Evolutionary conservation across 257 asterid species (phyloP).

Genomic region (Jacaranda copaia): DNA sequence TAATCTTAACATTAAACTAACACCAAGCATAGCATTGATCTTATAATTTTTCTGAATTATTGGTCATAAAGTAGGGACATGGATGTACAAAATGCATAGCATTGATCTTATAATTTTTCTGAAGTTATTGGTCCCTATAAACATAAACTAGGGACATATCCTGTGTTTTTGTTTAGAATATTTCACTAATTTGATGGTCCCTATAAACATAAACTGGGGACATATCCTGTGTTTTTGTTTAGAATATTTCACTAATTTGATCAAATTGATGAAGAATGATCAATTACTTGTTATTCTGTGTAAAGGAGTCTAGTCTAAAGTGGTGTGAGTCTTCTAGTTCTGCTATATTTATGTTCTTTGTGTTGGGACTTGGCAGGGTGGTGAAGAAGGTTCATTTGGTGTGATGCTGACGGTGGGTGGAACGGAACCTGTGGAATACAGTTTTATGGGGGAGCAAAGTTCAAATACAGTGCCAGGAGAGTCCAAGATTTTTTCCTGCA

Average conservation of each 20-base stretch:
- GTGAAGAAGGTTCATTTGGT: slow-evolving; percentile 44
- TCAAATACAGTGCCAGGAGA: slow-evolving; percentile 59
- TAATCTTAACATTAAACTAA: slow-evolving; percentile 3
- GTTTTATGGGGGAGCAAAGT: slow-evolving; percentile 73
- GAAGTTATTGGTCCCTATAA: background rate
- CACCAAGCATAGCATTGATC: no score
- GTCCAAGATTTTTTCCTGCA: slow-evolving; percentile 55
- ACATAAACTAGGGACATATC: background rate
- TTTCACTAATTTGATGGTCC: no score
- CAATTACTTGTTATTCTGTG: no score
- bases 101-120: slow-evolving; percentile 3
- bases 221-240: no score
- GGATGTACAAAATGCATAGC: no score
- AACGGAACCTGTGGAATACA: slow-evolving; percentile 70
- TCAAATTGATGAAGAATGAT: no score
- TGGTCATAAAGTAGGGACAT: no score
- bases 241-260: no score
- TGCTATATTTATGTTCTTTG: slow-evolving; percentile 22
- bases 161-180: no score
- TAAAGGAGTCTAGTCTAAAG: no score
- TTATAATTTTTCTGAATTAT: no score
- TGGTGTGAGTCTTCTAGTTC: slow-evolving; percentile 5
- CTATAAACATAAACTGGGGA: background rate
- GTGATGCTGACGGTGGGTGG: slow-evolving; percentile 53
- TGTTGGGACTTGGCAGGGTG: slow-evolving; percentile 53